phyloP scores from a whole-genome alignment of 148 eudicot species.

The Tetragonia tetragonoides region DNA sequence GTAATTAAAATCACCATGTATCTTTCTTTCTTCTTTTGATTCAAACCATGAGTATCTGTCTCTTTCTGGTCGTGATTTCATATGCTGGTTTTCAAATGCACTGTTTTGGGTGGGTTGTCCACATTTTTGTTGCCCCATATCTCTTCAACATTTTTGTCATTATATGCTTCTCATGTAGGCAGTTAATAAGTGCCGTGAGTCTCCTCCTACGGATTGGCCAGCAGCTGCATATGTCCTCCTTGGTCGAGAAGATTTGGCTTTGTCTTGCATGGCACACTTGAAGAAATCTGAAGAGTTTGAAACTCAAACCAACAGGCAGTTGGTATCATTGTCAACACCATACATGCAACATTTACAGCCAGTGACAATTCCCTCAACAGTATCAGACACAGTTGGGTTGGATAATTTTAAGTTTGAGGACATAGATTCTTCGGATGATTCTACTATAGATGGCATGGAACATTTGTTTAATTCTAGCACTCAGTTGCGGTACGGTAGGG shows the following conservation, averaged over 20 bases:
- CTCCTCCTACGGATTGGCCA: slow-evolving; percentile 97
- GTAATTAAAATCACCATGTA: neutral
- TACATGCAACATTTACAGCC: slow-evolving; percentile 91
- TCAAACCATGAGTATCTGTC: too few relatives aligned
- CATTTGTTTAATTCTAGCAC: slow-evolving; percentile 89
- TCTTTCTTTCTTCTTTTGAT: neutral
- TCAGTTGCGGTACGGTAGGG: slow-evolving; percentile 88
- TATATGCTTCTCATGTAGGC: slow-evolving; percentile 42
- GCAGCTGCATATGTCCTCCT: slow-evolving; percentile 96
- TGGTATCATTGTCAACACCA: slow-evolving; percentile 82
- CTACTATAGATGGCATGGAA: slow-evolving; percentile 86
- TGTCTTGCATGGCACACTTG: slow-evolving; percentile 51
- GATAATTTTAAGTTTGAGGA: slow-evolving; percentile 65
- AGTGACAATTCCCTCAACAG: slow-evolving; percentile 73
- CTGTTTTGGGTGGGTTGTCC: neutral
- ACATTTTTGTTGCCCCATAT: neutral
- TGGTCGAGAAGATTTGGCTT: slow-evolving; percentile 95
- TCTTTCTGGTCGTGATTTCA: too few relatives aligned
- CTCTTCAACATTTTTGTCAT: neutral
- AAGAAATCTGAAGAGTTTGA: slow-evolving; percentile 54
- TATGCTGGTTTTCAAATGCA: neutral
- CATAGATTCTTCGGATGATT: slow-evolving; percentile 66
- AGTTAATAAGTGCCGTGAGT: slow-evolving; percentile 89
- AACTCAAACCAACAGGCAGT: slow-evolving; percentile 49
- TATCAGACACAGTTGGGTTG: slow-evolving; percentile 57